Base-by-base conservation (phyloP, 305 asterid genomes). In the Lippia alba region DNA sequence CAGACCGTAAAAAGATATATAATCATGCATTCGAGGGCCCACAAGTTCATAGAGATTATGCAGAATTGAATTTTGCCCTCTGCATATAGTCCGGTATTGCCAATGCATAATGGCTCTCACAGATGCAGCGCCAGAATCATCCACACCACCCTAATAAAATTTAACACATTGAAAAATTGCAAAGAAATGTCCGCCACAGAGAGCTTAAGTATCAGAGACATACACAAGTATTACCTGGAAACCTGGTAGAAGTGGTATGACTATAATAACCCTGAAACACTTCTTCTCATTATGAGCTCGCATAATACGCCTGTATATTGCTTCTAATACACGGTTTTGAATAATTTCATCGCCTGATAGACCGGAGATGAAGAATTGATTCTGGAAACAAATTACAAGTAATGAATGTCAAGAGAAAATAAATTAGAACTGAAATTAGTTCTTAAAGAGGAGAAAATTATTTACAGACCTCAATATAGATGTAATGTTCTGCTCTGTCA, bases 31-130 rank as follows among this genome's bases (percentile, higher is more conserved):
- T 83, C 81, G 81, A 72, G 97, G 86, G 63, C 97, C 99, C 76
- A 94, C 78, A 72, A 82, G 78, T 66, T 83, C 80, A 72, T 61
- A 81, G 19, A 94, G 91, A 67, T 87, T 94, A 77, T 91, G 95
- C 81, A 94, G 72, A 80, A 94, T 94, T 56, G 99, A 94, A 76
- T 81, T 80, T 63, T 77, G 80, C 61, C 97, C 97, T 75, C 97
- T 82, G 80, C 82, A 82, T 72, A 94, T 91, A 75, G 97, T 88
- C 71, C 97, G 87, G 74, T 91, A 91, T 73, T 91, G 97, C 99
- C 99, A 94, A 81, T 89, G 99, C 97, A 94, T 91, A 75, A 94
- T 91, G 73, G 99, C 99, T 79, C 99, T 84, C 72, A 91, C 97
- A 76, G 99, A 91, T 74, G 99, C 99, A 64, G 99, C 97, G 73